Evolutionary conservation across 495 filamentous ascomycete species (phyloP).

Genomic region (Clohesyomyces aquaticus): DNA sequence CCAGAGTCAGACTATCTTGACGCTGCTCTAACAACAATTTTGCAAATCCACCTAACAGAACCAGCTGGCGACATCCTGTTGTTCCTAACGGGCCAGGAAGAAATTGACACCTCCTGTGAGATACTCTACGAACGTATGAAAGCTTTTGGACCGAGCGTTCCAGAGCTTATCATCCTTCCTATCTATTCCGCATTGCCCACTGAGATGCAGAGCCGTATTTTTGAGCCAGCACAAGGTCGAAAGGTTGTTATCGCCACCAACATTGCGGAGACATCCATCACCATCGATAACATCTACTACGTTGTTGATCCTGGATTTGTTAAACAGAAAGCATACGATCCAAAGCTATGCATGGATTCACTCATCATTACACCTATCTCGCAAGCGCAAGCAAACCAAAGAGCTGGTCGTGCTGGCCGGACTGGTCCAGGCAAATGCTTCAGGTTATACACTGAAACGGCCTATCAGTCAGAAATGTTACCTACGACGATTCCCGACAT

Average conservation of each 20-base stretch:
- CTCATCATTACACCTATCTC: conserved; percentile 93
- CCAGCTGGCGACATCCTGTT: conserved; percentile 89
- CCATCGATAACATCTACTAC: conserved; percentile 96
- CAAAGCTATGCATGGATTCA: conserved; percentile 96
- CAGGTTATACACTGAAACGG: conserved; percentile 91
- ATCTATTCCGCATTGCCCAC: conserved; percentile 91
- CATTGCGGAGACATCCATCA: conserved; percentile 97
- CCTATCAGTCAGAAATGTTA: conserved; percentile 96
- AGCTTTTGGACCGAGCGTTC: conserved; percentile 84
- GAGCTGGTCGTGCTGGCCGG: conserved; percentile 88
- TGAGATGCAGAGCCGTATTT: conserved; percentile 92
- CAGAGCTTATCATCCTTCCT: conserved; percentile 88
- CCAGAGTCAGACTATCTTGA: conserved; percentile 96
- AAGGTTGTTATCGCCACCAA: conserved; percentile 99
- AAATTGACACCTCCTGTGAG: conserved; percentile 95
- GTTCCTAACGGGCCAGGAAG: conserved; percentile 96
- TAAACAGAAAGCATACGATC: conserved; percentile 96
- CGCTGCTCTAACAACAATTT: conserved; percentile 91
- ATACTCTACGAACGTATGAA: conserved; percentile 97
- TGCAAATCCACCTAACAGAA: conserved; percentile 96
- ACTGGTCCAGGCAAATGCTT: conserved; percentile 98
- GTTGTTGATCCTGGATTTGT: conserved; percentile 97
- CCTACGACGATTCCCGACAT: conserved; percentile 96
- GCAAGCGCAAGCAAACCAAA: conserved; percentile 96
- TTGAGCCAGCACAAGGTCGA: conserved; percentile 85